Conservation (phyloP, 2,329 filamentous ascomycete species). For the Ceratocystis diversiconidia region DNA sequence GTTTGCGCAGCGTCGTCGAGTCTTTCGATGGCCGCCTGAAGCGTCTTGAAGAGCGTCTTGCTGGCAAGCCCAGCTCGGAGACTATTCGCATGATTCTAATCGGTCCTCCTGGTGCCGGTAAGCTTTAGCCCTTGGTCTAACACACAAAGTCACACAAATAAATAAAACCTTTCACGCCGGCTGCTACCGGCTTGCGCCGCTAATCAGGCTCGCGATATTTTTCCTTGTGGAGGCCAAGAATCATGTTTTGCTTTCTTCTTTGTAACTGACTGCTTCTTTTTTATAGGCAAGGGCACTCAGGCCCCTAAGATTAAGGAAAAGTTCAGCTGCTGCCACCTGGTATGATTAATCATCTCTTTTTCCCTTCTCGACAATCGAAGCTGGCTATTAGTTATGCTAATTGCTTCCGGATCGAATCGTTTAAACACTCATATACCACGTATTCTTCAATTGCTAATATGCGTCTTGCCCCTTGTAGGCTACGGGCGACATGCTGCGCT, state of each 20-base stretch:
- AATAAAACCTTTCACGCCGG: not conserved
- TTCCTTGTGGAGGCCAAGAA: not conserved
- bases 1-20: slow-evolving; percentile 70
- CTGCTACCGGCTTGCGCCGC: not conserved
- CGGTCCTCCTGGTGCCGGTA: slow-evolving; percentile 93
- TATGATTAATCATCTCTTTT: slow-evolving; percentile 35
- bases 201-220: not conserved
- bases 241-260: not conserved
- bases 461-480: slow-evolving; percentile 42
- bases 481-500: slow-evolving; percentile 97
- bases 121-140: slow-evolving; percentile 23
- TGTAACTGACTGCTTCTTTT: slow-evolving; percentile 5
- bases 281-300: slow-evolving; percentile 90
- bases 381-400: not conserved
- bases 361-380: not conserved
- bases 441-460: slow-evolving; percentile 17
- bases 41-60: slow-evolving; percentile 64
- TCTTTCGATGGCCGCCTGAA: slow-evolving; percentile 76
- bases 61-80: slow-evolving; percentile 40
- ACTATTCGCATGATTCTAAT: slow-evolving; percentile 94
- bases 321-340: slow-evolving; percentile 92
- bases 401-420: not conserved
- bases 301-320: slow-evolving; percentile 96
- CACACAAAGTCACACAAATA: not conserved
- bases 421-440: not conserved